These are phyloP conservation scores for Phytopythium sindhum DNA, from an alignment of 352 stramenopile genomes.

Conservation along the genomic window DNA sequence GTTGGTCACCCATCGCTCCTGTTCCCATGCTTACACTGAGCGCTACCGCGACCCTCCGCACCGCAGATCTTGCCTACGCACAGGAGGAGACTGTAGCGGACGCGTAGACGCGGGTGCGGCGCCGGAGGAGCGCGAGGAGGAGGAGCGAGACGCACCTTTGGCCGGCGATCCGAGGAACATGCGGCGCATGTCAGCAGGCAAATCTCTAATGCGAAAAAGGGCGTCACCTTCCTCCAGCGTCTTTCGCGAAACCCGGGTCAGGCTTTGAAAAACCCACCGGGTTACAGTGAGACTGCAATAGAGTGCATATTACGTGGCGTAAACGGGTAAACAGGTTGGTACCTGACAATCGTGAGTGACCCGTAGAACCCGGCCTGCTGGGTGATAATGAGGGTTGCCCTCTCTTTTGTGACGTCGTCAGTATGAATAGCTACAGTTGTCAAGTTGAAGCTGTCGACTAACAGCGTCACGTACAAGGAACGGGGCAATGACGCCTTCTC, in stretches of 20 bases:
- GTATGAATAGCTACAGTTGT: background rate
- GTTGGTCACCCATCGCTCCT: background rate
- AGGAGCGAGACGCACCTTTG: slow-evolving; percentile 2
- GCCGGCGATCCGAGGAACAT: slow-evolving; percentile 7
- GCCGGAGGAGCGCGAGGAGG: background rate
- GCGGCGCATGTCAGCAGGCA: slow-evolving; percentile 1
- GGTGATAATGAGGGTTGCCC: too few species aligned
- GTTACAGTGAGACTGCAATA: background rate
- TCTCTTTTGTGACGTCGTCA: background rate
- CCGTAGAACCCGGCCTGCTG: background rate
- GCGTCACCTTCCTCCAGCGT: background rate
- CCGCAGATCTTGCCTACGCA: background rate
- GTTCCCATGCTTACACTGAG: background rate
- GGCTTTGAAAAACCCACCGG: background rate
- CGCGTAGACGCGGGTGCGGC: background rate
- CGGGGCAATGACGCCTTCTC: too few species aligned
- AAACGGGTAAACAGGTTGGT: background rate
- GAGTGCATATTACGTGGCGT: background rate
- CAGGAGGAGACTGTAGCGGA: background rate
- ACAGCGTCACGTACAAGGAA: too few species aligned
- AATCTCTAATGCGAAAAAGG: background rate
- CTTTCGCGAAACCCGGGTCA: background rate
- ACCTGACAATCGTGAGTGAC: background rate
- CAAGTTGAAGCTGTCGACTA: background rate
- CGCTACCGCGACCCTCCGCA: background rate